Percentiles rank a stretch among this genome's conserved stretches.
Conservation (phyloP, 2,329 filamentous ascomycete species). For the Endocalyx cinctus region DNA sequence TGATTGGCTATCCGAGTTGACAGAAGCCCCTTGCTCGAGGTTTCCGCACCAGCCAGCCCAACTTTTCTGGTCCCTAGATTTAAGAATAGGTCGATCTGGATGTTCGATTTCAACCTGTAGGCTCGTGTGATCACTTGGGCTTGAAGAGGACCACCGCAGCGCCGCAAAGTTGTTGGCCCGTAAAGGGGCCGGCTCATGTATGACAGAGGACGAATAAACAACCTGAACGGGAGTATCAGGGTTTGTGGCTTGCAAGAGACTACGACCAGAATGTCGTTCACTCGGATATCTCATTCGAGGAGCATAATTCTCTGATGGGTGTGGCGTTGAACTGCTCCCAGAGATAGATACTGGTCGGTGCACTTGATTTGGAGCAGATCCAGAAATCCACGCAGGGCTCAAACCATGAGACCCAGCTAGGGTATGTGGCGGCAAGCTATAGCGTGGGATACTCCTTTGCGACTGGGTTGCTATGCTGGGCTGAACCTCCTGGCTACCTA, state of each 20-base stretch:
- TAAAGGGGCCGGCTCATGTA: slow-evolving; percentile 20
- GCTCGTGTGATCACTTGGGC: slow-evolving; percentile 17
- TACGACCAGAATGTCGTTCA: background rate
- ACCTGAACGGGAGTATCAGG: slow-evolving; percentile 17
- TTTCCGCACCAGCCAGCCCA: too few relatives aligned
- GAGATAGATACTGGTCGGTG: slow-evolving; percentile 7
- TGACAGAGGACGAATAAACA: slow-evolving; percentile 18
- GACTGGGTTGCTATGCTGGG: slow-evolving; percentile 14
- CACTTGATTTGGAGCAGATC: slow-evolving; percentile 10
- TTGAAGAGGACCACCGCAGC: slow-evolving; percentile 20
- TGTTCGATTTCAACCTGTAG: slow-evolving; percentile 22
- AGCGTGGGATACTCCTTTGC: slow-evolving; percentile 11
- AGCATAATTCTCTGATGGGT: background rate
- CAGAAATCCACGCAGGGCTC: slow-evolving; percentile 7
- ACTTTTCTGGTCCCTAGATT: too few relatives aligned
- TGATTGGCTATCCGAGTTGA: too few relatives aligned
- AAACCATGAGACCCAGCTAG: slow-evolving; percentile 4
- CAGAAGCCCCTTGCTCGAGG: background rate
- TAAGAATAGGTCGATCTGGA: slow-evolving; percentile 9
- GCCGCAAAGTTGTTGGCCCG: slow-evolving; percentile 15
- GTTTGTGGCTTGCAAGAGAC: background rate
- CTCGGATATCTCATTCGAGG: background rate
- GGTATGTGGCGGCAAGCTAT: slow-evolving; percentile 8
- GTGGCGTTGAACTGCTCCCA: background rate
- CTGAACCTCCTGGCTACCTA: slow-evolving; percentile 31